phyloP scores from a whole-genome alignment of 208 protist species.

The Leptomonas pyrrhocoris region DNA sequence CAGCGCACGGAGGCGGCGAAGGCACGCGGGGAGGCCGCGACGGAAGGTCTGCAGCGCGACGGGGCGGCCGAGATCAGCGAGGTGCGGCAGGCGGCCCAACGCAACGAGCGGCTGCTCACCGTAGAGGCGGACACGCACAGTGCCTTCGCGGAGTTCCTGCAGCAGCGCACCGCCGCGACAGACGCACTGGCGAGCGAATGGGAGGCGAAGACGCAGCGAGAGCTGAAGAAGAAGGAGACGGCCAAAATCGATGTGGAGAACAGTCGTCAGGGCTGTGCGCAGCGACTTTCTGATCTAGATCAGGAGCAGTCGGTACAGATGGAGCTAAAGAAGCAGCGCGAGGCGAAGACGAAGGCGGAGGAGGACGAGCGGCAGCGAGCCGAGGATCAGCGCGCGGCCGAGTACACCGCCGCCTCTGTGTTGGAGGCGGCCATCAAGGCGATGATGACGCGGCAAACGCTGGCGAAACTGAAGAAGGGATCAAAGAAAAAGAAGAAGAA shows the following conservation, averaged over 20 bases:
- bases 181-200: slow-evolving; percentile 75
- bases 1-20: slow-evolving; percentile 76
- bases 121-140: slow-evolving; percentile 60
- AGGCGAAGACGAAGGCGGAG: slow-evolving; percentile 36
- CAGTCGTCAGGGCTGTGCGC: slow-evolving; percentile 73
- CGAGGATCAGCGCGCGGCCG: slow-evolving; percentile 45
- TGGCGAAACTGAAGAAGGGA: slow-evolving; percentile 79
- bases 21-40: slow-evolving; percentile 59
- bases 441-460: slow-evolving; percentile 77
- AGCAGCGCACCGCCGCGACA: slow-evolving; percentile 65
- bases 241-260: slow-evolving; percentile 85
- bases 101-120: slow-evolving; percentile 38
- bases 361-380: slow-evolving; percentile 35
- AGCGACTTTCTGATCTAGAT: slow-evolving; percentile 64
- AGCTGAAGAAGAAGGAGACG: slow-evolving; percentile 78
- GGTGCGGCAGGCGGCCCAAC: slow-evolving; percentile 43
- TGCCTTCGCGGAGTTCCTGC: slow-evolving; percentile 74
- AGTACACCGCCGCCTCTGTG: slow-evolving; percentile 77
- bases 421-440: slow-evolving; percentile 82
- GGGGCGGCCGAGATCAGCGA: slow-evolving; percentile 51
- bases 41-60: slow-evolving; percentile 68
- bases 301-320: slow-evolving; percentile 55
- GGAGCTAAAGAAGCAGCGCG: slow-evolving; percentile 58
- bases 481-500: slow-evolving; percentile 66
- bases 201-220: slow-evolving; percentile 77